phyloP scores from a whole-genome alignment of 2,329 filamentous ascomycete genomes.

The Capronia americana region DNA sequence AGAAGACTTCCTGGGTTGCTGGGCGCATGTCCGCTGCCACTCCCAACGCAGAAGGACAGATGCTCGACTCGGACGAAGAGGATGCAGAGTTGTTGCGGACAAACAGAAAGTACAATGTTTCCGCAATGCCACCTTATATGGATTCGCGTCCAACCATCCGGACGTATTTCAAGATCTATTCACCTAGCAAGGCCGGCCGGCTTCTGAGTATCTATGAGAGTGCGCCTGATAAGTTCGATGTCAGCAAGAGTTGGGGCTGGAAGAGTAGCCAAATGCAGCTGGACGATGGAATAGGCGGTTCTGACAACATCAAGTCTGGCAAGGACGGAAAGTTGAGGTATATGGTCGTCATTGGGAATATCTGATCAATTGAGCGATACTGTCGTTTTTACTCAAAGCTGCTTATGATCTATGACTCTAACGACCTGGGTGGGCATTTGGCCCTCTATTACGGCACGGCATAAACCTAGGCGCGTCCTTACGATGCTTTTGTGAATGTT shows the following conservation, averaged over 20 bases:
- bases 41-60: conserved; percentile 20
- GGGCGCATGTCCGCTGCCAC: not conserved
- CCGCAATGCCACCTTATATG: conserved; percentile 61
- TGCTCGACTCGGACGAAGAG: conserved; percentile 42
- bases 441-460: not conserved
- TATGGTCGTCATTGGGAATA: conserved; percentile 64
- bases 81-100: conserved; percentile 40
- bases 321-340: conserved; percentile 61
- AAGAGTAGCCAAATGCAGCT: conserved; percentile 72
- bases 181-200: conserved; percentile 63
- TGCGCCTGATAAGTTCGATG: conserved; percentile 65
- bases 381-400: not conserved
- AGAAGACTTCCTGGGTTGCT: conserved; percentile 40
- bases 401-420: not conserved
- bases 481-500: not conserved
- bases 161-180: conserved; percentile 68
- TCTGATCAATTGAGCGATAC: conserved; percentile 13
- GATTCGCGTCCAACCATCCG: conserved; percentile 64
- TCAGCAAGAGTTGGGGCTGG: conserved; percentile 67
- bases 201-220: conserved; percentile 66
- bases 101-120: conserved; percentile 43
- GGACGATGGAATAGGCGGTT: conserved; percentile 89
- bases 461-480: not conserved
- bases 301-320: conserved; percentile 48
- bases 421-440: not conserved